Evolutionary conservation across 1,139 yeast genomes (phyloP).

Genomic region (Lodderomyces metapsilosis): DNA sequence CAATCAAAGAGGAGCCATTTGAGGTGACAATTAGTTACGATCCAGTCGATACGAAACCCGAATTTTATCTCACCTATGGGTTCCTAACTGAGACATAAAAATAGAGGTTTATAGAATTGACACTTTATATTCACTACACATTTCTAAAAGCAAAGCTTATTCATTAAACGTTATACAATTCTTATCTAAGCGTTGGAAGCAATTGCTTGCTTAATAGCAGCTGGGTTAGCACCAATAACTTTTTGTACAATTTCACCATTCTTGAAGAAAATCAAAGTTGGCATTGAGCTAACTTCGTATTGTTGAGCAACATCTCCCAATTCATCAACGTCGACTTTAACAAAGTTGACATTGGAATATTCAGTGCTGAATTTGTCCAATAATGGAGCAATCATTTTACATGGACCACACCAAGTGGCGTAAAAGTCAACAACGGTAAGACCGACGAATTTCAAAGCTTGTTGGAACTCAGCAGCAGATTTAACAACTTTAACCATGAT

Average conservation of each 20-base stretch:
- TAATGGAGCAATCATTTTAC: constrained; percentile 81
- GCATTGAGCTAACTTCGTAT: constrained; percentile 82
- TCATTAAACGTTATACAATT: background rate
- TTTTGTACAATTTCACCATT: constrained; percentile 68
- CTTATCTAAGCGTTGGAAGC: constrained; percentile 46
- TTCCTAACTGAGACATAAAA: constrained; percentile 26
- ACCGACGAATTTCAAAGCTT: constrained; percentile 53
- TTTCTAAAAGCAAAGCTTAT: too few relatives aligned
- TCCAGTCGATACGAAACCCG: constrained; percentile 43
- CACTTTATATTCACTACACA: background rate
- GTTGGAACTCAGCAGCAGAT: constrained; percentile 59
- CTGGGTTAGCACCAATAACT: constrained; percentile 86
- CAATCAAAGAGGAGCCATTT: constrained; percentile 14
- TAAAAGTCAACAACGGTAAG: constrained; percentile 80
- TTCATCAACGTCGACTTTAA: constrained; percentile 85
- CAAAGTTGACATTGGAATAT: constrained; percentile 58
- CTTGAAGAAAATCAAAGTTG: constrained; percentile 80
- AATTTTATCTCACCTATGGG: constrained; percentile 56
- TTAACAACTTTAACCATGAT: constrained; percentile 41
- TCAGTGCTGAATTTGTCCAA: constrained; percentile 58
- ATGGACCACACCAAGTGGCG: constrained; percentile 95
- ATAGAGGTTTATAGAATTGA: too few relatives aligned
- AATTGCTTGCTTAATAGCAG: constrained; percentile 71
- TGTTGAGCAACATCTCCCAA: constrained; percentile 70
- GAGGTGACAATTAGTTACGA: constrained; percentile 48